Base-by-base conservation (phyloP, 768 basidiomycete species). In the Coprinellus micaceus region DNA sequence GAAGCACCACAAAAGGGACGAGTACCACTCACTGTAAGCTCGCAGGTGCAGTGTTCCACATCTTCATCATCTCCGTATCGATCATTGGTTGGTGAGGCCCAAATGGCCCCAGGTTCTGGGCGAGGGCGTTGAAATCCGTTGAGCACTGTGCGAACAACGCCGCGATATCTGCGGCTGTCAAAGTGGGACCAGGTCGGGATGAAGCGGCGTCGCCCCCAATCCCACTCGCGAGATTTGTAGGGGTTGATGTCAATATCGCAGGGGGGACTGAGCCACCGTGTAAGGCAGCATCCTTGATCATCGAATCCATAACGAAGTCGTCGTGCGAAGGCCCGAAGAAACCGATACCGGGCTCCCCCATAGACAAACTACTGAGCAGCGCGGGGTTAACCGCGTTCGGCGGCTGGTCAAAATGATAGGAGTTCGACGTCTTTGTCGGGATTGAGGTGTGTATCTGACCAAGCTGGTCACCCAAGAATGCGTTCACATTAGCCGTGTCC, bases 31-130 rank as follows among this genome's bases (percentile, higher is more conserved):
- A 87, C 86, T 83, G 82, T 53, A 84, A 84, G 19, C 78, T 77
- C 12, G 76, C 75, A 13, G 84, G 83, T 22, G 83, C 82, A 50
- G 71, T 75, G 11, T 82, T 81, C 85, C 84, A 88, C 80, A 85
- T 82, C 13, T 75, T 73, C 61, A 85, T 75, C 44, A 78, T 78
- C 54, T 81, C 80, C 53, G 71, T 68, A 60, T 84, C 78, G 65
- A 78, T 68, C 33, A 69, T 53, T 15, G 67, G 66, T 30, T 66
- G 62, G 24, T 68, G 60, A 24, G 65, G 62, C 1, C 61, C 56
- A 33, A 67, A 54, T 26, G 51, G 48, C 13, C 57, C 63, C 50
- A 52, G 58, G 2, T 53, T 66, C 60, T 54, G 47, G 2, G 44
- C n/a, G 25, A 56, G 40, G 7, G 48, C 55, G 24, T 36, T 57